These are phyloP conservation scores for Moelleriella libera DNA, from an alignment of 2,329 filamentous ascomycete genomes.

Conservation along the genomic window DNA sequence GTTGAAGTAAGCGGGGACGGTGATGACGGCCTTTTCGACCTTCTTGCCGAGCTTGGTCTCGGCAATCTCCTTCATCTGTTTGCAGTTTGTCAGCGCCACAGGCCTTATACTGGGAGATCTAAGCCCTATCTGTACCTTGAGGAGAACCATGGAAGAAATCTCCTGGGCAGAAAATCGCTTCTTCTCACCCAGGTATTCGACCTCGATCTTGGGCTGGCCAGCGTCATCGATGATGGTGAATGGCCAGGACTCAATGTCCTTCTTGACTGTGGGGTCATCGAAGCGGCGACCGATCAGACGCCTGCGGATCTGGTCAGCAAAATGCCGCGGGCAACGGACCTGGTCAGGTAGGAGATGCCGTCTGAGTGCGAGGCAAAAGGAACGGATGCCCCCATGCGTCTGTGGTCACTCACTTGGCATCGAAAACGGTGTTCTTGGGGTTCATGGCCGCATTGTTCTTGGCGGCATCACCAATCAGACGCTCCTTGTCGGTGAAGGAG, in stretches of 20 bases:
- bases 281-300: slow-evolving; percentile 94
- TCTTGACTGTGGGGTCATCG: slow-evolving; percentile 94
- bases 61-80: slow-evolving; percentile 96
- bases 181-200: slow-evolving; percentile 86
- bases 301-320: slow-evolving; percentile 32
- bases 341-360: background rate
- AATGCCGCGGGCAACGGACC: background rate
- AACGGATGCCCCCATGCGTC: too few relatives aligned
- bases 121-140: slow-evolving; percentile 54
- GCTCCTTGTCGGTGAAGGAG: slow-evolving; percentile 97
- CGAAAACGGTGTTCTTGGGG: slow-evolving; percentile 95
- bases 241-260: slow-evolving; percentile 97
- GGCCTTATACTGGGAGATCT: too few relatives aligned
- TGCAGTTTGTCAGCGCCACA: background rate
- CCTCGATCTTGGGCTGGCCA: slow-evolving; percentile 82
- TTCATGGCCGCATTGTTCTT: slow-evolving; percentile 99
- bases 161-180: slow-evolving; percentile 98
- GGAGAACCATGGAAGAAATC: slow-evolving; percentile 96
- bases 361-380: too few relatives aligned
- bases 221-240: slow-evolving; percentile 94
- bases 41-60: slow-evolving; percentile 98
- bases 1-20: slow-evolving; percentile 99
- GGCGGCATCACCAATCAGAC: slow-evolving; percentile 96
- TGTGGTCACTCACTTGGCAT: slow-evolving; percentile 69
- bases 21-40: slow-evolving; percentile 98